A percentile compares a stretch with the other conserved stretches of the same genome.
These are phyloP conservation scores for Wickerhamomyces mucosus DNA, from an alignment of 805 yeast genomes.

Conservation along the genomic window DNA sequence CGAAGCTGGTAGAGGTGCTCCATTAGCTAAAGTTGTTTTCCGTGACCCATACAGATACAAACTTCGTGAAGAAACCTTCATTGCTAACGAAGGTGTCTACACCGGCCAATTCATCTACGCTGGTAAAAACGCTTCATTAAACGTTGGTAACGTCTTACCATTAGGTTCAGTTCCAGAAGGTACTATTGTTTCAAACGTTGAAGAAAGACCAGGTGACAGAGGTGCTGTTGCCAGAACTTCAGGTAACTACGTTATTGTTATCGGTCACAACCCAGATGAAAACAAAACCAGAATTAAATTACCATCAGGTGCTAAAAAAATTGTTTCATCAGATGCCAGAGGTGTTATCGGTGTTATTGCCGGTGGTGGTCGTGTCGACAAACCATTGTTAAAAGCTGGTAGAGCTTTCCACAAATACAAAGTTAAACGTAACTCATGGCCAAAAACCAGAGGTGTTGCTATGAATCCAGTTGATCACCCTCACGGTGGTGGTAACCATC, in stretches of 20 bases:
- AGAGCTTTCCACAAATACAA: constrained; percentile 99
- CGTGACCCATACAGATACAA: constrained; percentile 99
- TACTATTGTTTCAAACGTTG: constrained; percentile 97
- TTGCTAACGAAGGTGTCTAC: constrained; percentile 99
- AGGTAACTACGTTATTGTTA: constrained; percentile 97
- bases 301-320: constrained; percentile 98
- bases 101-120: constrained; percentile 99
- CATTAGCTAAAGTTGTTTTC: constrained; percentile 97
- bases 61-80: constrained; percentile 96
- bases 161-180: constrained; percentile 98
- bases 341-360: constrained; percentile 99
- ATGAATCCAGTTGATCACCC: constrained; percentile 99
- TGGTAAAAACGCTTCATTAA: constrained; percentile 96
- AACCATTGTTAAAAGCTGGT: constrained; percentile 99
- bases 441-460: constrained; percentile 99
- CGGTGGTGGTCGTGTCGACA: constrained; percentile 99
- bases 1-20: constrained; percentile 99
- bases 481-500: constrained; percentile 99
- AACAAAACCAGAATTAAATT: constrained; percentile 98
- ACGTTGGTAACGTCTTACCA: constrained; percentile 95
- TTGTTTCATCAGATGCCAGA: constrained; percentile 92
- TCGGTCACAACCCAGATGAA: constrained; percentile 99
- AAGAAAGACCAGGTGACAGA: constrained; percentile 98
- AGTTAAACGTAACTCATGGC: constrained; percentile 99
- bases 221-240: constrained; percentile 99